A percentile compares a stretch with the other conserved stretches of the same genome.
Conservation (phyloP, 495 filamentous ascomycete species). For the Penicillium ucsense region DNA sequence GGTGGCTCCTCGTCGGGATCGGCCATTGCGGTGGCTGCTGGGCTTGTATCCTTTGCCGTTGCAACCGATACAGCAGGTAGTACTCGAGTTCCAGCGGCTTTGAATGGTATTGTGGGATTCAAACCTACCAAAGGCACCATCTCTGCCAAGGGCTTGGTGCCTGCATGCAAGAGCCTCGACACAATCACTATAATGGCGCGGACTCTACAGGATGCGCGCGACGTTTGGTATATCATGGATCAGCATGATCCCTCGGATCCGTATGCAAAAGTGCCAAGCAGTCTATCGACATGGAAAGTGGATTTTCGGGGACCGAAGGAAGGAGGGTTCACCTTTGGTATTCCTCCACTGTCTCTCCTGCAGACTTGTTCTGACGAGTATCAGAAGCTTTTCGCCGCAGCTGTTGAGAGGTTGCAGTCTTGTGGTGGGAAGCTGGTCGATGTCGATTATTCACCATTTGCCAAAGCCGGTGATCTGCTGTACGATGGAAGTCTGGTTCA, state of each 20-base stretch:
- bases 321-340: not conserved
- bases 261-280: not conserved
- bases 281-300: not conserved
- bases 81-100: constrained; percentile 50
- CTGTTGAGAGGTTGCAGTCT: no score
- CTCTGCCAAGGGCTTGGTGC: constrained; percentile 46
- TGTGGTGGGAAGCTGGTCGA: no score
- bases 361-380: no score
- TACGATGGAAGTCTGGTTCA: no score
- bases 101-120: constrained; percentile 58
- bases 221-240: not conserved
- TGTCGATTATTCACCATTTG: no score
- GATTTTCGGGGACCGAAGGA: no score
- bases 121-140: constrained; percentile 59
- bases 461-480: no score
- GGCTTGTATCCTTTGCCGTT: constrained; percentile 51
- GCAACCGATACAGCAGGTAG: constrained; percentile 61
- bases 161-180: constrained; percentile 23
- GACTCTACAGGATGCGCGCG: not conserved
- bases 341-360: not conserved
- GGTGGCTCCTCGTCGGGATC: not conserved
- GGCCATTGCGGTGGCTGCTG: constrained; percentile 12
- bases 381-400: no score
- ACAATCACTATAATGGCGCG: not conserved
- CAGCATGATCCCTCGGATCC: not conserved